Base-by-base conservation (phyloP, 73 alveolate genomes). In the Paramecium pentaurelia region DNA sequence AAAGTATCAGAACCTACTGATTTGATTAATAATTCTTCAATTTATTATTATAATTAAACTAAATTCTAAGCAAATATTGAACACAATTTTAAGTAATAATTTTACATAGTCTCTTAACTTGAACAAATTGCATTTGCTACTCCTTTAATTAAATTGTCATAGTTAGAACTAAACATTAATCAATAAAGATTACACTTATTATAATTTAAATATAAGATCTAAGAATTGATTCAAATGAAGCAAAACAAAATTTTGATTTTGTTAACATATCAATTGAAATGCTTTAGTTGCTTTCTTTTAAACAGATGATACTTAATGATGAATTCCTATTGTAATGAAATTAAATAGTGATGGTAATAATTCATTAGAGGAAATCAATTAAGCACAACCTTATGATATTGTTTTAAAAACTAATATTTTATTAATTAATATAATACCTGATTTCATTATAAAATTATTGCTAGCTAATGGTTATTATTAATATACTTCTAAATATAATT, bases 81-180 rank as follows among this genome's bases (percentile, higher is more conserved):
- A 80, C 91, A 80, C 10, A 80, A 25, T 12, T 14, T 80, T 18
- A 42, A 25, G 30, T 80, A 80, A 80, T 80, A 80, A 14, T 80
- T 49, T 45, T 80, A 45, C 71, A 80, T 45, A 0, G 71, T 32
- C 27, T 45, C 75, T 44, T 80, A n/a, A 42, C 49, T 44, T 42
- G 47, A 80, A 27, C 91, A 45, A 18, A 80, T 36, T 27, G 91
- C 75, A 80, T 80, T 80, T 9, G 91, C 91, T n/a, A 80, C 75
- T n/a, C 91, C 91, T 47, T 80, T 80, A 2, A 80, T 44, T 44
- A 80, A 42, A 25, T 80, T 44, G 32, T 80, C 91, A 80, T 45
- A 80, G 18, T 80, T 80, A n/a, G 44, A 80, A 0, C 77, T 44
- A 42, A 45, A 80, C 0, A 47, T 2, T 27, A 42, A 4, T n/a